Conservation (phyloP, 495 filamentous ascomycete genomes). For the Cercophora sp. region DNA sequence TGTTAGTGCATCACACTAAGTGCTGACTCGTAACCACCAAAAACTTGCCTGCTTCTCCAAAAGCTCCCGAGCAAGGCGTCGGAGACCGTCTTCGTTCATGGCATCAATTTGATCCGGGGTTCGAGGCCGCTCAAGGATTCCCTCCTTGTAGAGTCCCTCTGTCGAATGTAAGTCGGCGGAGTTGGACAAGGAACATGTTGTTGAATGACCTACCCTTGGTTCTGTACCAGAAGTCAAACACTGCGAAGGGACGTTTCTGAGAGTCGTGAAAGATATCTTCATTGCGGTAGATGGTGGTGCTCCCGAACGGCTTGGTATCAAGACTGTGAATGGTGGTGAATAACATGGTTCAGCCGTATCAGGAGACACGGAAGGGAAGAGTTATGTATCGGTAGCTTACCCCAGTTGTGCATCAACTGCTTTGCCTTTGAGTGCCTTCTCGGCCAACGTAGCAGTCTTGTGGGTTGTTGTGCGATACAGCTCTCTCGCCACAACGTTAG, state of each 20-base stretch:
- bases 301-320: background rate
- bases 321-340: no score
- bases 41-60: background rate
- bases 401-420: background rate
- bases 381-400: background rate
- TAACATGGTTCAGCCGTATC: no score
- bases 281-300: no score
- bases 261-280: background rate
- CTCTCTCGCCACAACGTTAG: no score
- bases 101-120: background rate
- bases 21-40: no score
- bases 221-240: conserved; percentile 1
- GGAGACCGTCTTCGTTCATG: background rate
- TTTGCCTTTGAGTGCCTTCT: no score
- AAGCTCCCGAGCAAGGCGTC: background rate
- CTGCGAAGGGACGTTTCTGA: background rate
- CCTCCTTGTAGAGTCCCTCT: conserved; percentile 9
- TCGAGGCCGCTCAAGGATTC: background rate
- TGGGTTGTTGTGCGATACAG: no score
- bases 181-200: no score
- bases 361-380: background rate
- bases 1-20: no score
- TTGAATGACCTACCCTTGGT: no score
- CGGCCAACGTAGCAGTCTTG: no score
- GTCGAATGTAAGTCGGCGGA: background rate